Percentiles rank a stretch among this genome's conserved stretches.
Conservation (phyloP, 208 protist genomes). For the Acanthamoeba royreba region DNA sequence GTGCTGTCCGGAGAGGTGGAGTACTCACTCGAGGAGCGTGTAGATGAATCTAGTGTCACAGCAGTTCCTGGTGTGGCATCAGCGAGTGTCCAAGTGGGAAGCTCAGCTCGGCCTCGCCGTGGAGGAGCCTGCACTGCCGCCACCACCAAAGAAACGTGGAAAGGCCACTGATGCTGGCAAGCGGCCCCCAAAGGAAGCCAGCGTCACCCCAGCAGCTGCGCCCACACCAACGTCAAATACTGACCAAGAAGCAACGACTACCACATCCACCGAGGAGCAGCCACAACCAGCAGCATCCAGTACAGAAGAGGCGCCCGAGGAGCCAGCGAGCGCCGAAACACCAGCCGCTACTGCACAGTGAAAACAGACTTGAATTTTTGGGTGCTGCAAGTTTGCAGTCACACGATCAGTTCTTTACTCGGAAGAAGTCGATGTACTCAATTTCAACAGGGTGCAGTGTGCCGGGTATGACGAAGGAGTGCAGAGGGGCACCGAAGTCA, state of each 20-base stretch:
- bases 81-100: background rate
- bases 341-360: too few species aligned
- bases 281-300: background rate
- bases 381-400: too few species aligned
- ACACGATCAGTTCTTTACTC: background rate
- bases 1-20: background rate
- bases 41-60: constrained; percentile 7
- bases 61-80: constrained; percentile 31
- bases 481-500: constrained; percentile 97
- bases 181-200: background rate
- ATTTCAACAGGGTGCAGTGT: constrained; percentile 91
- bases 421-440: constrained; percentile 82
- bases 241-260: background rate
- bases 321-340: too few species aligned
- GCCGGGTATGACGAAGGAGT: constrained; percentile 95
- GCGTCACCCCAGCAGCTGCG: background rate
- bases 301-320: too few species aligned
- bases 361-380: too few species aligned
- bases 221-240: too few species aligned
- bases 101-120: background rate
- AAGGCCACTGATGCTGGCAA: background rate
- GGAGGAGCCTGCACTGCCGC: background rate
- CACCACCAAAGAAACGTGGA: background rate
- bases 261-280: background rate
- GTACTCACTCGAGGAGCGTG: background rate